A percentile compares a stretch with the other conserved stretches of the same genome.
phyloP scores from a whole-genome alignment of 257 asterid genomes.

The Voacanga thouarsii region DNA sequence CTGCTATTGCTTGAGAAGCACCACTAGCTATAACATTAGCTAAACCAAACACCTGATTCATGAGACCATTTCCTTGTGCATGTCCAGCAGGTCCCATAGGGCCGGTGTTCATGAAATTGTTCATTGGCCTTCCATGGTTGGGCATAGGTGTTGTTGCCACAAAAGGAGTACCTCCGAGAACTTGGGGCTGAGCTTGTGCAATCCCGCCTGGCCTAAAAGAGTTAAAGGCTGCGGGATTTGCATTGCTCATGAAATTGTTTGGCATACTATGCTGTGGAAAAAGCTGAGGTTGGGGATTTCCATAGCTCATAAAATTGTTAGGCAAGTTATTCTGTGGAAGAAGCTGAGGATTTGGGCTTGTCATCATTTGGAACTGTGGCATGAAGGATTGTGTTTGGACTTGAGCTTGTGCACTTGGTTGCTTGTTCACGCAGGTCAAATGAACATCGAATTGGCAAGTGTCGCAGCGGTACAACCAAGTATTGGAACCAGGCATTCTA shows the following conservation, averaged over 20 bases:
- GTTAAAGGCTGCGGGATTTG: background rate
- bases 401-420: background rate
- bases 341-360: background rate
- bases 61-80: slow-evolving; percentile 16
- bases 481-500: slow-evolving; percentile 25
- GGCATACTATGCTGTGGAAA: background rate
- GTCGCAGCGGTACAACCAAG: slow-evolving; percentile 50
- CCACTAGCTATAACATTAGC: slow-evolving; percentile 40
- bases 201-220: background rate
- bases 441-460: slow-evolving; percentile 51
- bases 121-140: background rate
- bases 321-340: background rate
- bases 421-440: slow-evolving; percentile 33
- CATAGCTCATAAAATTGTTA: background rate
- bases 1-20: slow-evolving; percentile 32
- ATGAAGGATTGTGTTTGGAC: no score
- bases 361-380: background rate
- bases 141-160: slow-evolving; percentile 3
- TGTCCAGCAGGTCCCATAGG: slow-evolving; percentile 7
- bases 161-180: background rate
- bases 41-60: slow-evolving; percentile 24
- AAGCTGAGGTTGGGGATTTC: background rate
- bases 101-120: slow-evolving; percentile 11
- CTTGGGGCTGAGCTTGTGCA: slow-evolving; percentile 8
- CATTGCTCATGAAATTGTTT: background rate